Conservation (phyloP, 148 eudicot genomes). For the Rhododendron vialii region DNA sequence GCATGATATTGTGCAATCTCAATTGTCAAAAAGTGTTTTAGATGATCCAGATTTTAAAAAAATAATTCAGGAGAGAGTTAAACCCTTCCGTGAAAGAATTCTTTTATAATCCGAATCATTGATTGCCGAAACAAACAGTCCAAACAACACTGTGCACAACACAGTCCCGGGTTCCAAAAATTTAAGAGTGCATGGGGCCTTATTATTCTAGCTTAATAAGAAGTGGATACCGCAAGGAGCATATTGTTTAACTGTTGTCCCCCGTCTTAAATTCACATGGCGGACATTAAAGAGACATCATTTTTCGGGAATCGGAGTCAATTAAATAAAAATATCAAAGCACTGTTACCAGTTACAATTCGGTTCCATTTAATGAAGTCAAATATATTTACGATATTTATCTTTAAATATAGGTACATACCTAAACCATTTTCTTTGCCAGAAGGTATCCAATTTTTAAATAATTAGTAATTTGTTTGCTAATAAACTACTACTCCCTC, state of each 20-base stretch:
- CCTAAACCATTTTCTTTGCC: not conserved
- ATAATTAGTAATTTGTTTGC: not conserved
- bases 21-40: too few species aligned
- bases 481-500: not conserved
- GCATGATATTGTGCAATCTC: too few species aligned
- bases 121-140: fast-evolving
- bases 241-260: not conserved
- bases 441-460: not conserved
- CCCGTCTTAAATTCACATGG: not conserved
- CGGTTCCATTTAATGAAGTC: not conserved
- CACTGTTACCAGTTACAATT: not conserved
- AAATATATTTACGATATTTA: not conserved
- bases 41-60: too few species aligned
- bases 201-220: too few species aligned
- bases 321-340: not conserved
- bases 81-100: too few species aligned
- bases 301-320: not conserved
- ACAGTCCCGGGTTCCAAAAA: too few species aligned
- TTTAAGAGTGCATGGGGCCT: not conserved
- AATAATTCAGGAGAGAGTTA: too few species aligned
- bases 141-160: too few species aligned
- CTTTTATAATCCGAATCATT: too few species aligned
- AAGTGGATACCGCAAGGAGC: not conserved
- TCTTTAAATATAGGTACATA: not conserved
- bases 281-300: not conserved